Evolutionary conservation across 352 stramenopile genomes (phyloP).

Genomic region (Pythium angustatum): DNA sequence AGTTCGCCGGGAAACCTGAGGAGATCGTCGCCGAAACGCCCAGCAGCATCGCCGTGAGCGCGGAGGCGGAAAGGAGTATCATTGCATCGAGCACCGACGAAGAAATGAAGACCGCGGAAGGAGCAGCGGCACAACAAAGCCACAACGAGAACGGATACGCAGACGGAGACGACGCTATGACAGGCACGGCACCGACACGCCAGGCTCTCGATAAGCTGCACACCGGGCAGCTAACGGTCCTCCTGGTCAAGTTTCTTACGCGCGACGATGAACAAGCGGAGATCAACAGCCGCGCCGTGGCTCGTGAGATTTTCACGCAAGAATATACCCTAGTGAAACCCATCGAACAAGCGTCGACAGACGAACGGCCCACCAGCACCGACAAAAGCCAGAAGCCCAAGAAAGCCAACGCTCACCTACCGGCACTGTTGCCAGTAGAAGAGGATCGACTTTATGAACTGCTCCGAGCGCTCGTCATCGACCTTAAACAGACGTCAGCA

Average conservation of each 20-base stretch:
- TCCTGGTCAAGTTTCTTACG: neutral
- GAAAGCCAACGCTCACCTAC: neutral
- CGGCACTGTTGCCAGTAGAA: neutral
- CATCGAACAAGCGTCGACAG: neutral
- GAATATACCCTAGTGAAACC: neutral
- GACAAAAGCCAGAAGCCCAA: too few species aligned
- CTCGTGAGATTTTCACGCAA: neutral
- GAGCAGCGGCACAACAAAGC: neutral
- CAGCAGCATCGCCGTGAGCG: neutral
- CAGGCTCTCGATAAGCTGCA: neutral
- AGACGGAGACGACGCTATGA: neutral
- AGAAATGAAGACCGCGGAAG: too few species aligned
- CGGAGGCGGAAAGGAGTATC: too few species aligned
- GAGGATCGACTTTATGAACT: neutral
- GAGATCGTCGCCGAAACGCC: neutral
- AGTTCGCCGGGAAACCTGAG: neutral
- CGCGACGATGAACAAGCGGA: neutral
- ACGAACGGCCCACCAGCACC: too few species aligned
- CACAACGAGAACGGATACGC: too few species aligned
- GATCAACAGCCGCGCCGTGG: neutral
- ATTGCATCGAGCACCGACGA: too few species aligned
- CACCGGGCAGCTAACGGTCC: neutral
- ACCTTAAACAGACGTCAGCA: neutral
- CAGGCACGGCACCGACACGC: neutral
- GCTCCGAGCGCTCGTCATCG: neutral